Evolutionary conservation across 495 filamentous ascomycete species (phyloP).

Genomic region (Bathelium albidoporum): DNA sequence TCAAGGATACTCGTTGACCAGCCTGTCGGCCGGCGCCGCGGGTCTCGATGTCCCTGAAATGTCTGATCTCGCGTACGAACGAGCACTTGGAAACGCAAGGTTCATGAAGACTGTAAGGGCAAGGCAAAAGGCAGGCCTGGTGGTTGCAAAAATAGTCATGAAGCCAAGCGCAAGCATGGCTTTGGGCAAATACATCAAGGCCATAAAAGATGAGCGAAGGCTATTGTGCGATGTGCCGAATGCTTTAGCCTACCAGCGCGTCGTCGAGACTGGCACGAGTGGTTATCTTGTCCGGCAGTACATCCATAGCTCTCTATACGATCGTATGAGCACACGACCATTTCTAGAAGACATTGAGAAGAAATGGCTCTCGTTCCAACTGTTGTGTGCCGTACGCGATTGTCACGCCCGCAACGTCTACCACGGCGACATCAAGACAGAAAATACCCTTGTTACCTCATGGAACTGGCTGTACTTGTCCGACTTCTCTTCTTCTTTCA

Average conservation of each 20-base stretch:
- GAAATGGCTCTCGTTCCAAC: slow-evolving; percentile 96
- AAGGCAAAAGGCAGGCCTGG: slow-evolving; percentile 75
- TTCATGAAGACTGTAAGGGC: slow-evolving; percentile 97
- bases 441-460: slow-evolving; percentile 91
- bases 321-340: slow-evolving; percentile 89
- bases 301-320: slow-evolving; percentile 92
- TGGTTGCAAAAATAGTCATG: slow-evolving; percentile 86
- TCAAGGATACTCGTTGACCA: slow-evolving; percentile 87
- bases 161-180: slow-evolving; percentile 74
- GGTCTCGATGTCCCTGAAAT: slow-evolving; percentile 92
- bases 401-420: slow-evolving; percentile 85
- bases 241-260: slow-evolving; percentile 77
- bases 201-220: slow-evolving; percentile 70
- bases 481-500: slow-evolving; percentile 93
- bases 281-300: slow-evolving; percentile 95
- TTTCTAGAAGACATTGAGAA: slow-evolving; percentile 97
- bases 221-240: slow-evolving; percentile 77
- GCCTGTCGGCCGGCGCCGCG: slow-evolving; percentile 78
- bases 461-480: slow-evolving; percentile 99
- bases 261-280: slow-evolving; percentile 79
- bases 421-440: slow-evolving; percentile 97
- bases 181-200: slow-evolving; percentile 63
- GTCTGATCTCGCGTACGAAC: slow-evolving; percentile 80
- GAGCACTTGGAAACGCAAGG: slow-evolving; percentile 80
- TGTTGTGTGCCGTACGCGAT: slow-evolving; percentile 85